Conservation (phyloP, 192 early-diverging fungal species). For the Geranomyces michiganensis region DNA sequence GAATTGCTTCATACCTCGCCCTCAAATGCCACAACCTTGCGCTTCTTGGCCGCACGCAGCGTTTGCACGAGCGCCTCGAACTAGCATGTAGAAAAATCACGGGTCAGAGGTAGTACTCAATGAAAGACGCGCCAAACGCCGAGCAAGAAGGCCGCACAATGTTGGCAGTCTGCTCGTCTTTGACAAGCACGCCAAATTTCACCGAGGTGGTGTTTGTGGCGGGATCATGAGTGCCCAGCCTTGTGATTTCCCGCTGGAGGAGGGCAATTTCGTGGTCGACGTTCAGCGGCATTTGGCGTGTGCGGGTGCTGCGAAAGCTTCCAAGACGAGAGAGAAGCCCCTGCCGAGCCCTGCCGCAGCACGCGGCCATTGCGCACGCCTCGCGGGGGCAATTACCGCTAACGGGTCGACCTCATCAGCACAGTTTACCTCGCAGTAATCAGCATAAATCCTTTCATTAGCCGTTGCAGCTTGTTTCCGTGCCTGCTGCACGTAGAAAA, state of each 20-base stretch:
- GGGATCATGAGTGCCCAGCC: slow-evolving; percentile 40
- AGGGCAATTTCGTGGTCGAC: slow-evolving; percentile 49
- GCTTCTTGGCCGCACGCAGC: slow-evolving; percentile 59
- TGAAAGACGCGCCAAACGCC: too few species aligned
- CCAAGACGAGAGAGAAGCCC: too few species aligned
- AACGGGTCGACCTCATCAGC: too few species aligned
- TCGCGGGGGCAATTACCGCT: too few species aligned
- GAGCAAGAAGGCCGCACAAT: slow-evolving; percentile 29
- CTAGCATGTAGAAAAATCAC: not conserved
- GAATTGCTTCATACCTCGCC: not conserved
- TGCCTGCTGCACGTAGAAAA: too few species aligned
- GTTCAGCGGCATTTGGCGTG: slow-evolving; percentile 23
- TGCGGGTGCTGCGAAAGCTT: too few species aligned
- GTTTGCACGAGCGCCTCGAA: slow-evolving; percentile 59
- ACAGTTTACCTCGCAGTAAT: too few species aligned
- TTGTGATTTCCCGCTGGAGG: slow-evolving; percentile 45
- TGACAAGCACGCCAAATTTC: slow-evolving; percentile 52
- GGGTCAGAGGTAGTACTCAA: too few species aligned
- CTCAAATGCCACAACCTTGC: slow-evolving; percentile 47
- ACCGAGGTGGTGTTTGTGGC: slow-evolving; percentile 38
- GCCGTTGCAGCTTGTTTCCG: too few species aligned
- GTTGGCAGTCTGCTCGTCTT: slow-evolving; percentile 54
- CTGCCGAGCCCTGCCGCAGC: too few species aligned
- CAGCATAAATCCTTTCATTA: too few species aligned
- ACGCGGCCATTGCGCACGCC: too few species aligned